Evolutionary conservation across 2,329 filamentous ascomycete genomes (phyloP), one percentile per base, ranked within the genome.

Genomic region (Polytolypa hystricis): DNA sequence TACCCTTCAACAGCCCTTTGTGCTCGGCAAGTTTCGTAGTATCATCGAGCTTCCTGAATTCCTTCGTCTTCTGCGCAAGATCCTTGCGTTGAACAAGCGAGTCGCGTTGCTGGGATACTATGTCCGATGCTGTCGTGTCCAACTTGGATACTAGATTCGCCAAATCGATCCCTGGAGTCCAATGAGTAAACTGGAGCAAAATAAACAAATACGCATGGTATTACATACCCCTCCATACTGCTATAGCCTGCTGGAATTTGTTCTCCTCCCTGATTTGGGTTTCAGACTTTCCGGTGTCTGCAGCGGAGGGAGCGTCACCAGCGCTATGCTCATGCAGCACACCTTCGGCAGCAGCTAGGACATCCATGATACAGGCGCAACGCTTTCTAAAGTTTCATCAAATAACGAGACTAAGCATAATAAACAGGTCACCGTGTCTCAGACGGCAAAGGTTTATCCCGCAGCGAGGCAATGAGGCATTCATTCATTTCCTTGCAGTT

Each of bases 11-110:
- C 34, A 98, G 65, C 26, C 77, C 77, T 63, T 96, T 98, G 65
- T 93, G 78, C 59, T 98, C 91, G 4, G 70, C 69, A 37, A 98
- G 65, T 60, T 96, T 98, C 39, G 74, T 76, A 8, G 81, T 67
- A 67, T 98, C 86, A 50, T 96, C 89, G 8, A 93, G 72, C 59
- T 95, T 96, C 42, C 87, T 73, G 50, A 96, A 98, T 52, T 96
- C 89, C 54, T 98, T 98, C 1, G 91, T 98, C 70, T 95, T 96
- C 56, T 95, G 87, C n/a, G 93, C 91, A 14, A 98, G 69, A 42
- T 98, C 93, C 57, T 98, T 98, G 36, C 91, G 75, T 58, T 98
- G 89, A 0, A 95, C 80, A 4, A 94, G 81, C n/a, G 89, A 84
- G 60, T 96, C 91, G 50, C 87, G 77, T 56, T 98, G 93, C 56